Percentiles rank a stretch among this genome's conserved stretches.
phyloP scores from a whole-genome alignment of 148 eudicot species.

The Cornus florida region DNA sequence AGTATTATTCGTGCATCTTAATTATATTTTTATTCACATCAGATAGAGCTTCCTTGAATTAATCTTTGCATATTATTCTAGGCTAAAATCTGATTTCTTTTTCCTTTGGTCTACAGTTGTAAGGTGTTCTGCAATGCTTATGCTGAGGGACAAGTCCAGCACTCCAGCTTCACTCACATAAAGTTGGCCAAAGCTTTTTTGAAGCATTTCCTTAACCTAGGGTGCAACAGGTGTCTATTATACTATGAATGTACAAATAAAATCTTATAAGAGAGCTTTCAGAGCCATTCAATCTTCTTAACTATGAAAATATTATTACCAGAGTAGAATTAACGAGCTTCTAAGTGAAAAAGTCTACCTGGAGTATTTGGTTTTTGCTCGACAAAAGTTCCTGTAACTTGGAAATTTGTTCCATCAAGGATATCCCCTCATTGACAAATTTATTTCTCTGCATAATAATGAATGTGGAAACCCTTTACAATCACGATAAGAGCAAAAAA shows the following conservation, averaged over 20 bases:
- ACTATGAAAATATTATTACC: neutral
- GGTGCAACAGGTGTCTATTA: neutral
- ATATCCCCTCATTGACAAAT: constrained; percentile 70
- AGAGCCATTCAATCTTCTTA: neutral
- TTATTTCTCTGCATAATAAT: constrained; percentile 64
- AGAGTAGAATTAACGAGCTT: neutral
- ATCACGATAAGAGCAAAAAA: neutral
- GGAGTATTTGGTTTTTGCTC: constrained; percentile 75
- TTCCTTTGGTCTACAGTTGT: neutral
- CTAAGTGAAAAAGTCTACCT: constrained; percentile 45
- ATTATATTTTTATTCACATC: neutral
- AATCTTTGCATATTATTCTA: neutral
- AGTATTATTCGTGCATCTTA: neutral
- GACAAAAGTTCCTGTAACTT: constrained; percentile 77
- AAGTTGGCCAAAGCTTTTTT: too few species aligned
- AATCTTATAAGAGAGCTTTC: neutral
- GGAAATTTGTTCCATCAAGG: constrained; percentile 70
- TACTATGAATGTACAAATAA: neutral
- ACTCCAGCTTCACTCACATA: neutral
- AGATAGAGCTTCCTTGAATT: neutral
- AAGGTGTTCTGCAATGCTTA: neutral
- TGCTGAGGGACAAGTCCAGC: neutral
- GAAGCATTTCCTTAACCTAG: neutral
- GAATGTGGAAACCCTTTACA: constrained; percentile 4
- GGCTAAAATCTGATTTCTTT: neutral